A percentile compares a stretch with the other conserved stretches of the same genome.
Evolutionary conservation across 140 eudicot species (phyloP).

Genomic region (Flaveria floridana): DNA sequence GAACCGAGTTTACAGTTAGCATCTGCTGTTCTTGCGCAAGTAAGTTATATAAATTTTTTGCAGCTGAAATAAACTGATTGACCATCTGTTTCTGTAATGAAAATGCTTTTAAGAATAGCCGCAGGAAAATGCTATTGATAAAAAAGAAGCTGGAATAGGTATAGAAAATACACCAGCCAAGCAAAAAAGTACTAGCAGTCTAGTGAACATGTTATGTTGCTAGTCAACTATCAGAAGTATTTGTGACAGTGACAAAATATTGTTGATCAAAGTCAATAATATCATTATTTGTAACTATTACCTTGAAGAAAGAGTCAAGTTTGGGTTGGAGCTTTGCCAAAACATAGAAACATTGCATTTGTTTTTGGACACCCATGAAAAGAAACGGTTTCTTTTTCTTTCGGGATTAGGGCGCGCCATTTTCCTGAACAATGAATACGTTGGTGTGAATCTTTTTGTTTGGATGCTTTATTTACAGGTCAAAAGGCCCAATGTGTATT

Average conservation of each 20-base stretch:
- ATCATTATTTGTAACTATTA: background rate
- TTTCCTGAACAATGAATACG: background rate
- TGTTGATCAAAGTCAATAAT: background rate
- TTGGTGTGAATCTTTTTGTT: background rate
- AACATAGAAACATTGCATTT: constrained; percentile 4
- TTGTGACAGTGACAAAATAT: background rate
- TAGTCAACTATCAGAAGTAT: background rate
- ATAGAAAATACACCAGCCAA: background rate
- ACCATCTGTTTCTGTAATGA: background rate
- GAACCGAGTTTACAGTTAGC: constrained; percentile 98
- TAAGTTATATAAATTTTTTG: constrained; percentile 35
- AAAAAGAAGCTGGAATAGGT: background rate
- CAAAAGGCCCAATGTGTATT: background rate
- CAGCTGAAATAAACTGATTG: background rate
- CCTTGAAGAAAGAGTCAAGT: background rate
- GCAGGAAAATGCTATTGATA: background rate
- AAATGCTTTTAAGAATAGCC: background rate
- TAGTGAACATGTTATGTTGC: background rate
- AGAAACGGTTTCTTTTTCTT: no score
- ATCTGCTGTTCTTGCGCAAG: constrained; percentile 98
- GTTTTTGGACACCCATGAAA: background rate
- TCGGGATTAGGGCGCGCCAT: background rate
- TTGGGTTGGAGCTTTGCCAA: constrained; percentile 5
- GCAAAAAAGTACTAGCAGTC: background rate
- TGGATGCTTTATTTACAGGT: background rate